Base-by-base conservation (phyloP, 148 eudicot genomes). In the Rhododendron ovatum region DNA sequence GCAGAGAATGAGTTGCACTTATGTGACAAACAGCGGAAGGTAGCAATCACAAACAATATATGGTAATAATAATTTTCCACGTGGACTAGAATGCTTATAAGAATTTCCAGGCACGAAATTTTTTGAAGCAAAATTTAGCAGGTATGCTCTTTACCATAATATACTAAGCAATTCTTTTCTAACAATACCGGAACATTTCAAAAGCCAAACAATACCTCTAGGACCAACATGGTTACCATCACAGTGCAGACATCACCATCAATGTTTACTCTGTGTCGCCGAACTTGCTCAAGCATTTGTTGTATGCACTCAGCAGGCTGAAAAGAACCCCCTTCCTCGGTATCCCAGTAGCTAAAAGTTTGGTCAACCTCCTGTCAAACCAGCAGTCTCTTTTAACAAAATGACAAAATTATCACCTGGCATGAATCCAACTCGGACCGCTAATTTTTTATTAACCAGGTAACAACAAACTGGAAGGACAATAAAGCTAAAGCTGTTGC, bases 231-330 rank as follows among this genome's bases (percentile, higher is more conserved):
- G 57, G 98, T 95, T 48, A 95, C 96, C 82, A 95, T 95, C 77
- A 95, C 98, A 82, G 98, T 93, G 91, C 95, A 93, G 84, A 92
- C 91, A 81, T 93, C 89, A 71, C 98, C 96, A 85, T 94, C 94
- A 80, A 95, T 91, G 88, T 94, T 95, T 30, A 94, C 98, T 87
- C 86, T 91, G 78, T 95, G 97, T 84, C 89, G 95, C 81, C 97
- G 89, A 90, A 94, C 98, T 86, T 91, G 92, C 88, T 95, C 98
- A 73, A 95, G 90, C 88, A 95, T 78, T 84, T 93, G 95, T 84
- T 95, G 96, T 91, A 95, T 95, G 93, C 98, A 93, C 81, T 94
- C 98, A 51, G 94, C 95, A 80, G 97, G 90, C 80, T 93, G 95
- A 74, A 92, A 47, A 45, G 57, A 35, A 83, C 59, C 87, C 63